These are phyloP conservation scores for Aspergillus sojae DNA, from an alignment of 2,329 filamentous ascomycete species.

Conservation along the genomic window DNA sequence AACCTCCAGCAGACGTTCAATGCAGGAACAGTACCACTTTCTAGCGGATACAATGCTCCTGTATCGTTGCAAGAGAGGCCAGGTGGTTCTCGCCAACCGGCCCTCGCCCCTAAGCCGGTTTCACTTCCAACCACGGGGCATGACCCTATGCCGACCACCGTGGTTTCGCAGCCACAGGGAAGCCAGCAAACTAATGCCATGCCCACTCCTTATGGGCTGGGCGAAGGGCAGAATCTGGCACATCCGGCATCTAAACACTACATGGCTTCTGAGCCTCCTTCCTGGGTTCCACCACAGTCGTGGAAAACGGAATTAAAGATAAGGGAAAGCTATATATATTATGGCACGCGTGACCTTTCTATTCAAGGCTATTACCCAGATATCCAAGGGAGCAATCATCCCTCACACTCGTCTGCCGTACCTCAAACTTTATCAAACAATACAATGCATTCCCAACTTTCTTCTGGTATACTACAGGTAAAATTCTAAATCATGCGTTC, in stretches of 20 bases:
- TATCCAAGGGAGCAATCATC: not conserved
- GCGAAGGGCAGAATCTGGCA: not conserved
- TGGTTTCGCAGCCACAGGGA: not conserved
- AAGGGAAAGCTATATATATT: not conserved
- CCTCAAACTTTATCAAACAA: not conserved
- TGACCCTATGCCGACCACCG: constrained; percentile 10
- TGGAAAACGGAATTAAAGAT: not conserved
- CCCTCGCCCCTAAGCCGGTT: constrained; percentile 37
- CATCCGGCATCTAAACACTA: not conserved
- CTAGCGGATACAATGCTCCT: constrained; percentile 25
- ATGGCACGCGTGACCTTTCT: not conserved
- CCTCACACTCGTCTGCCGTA: not conserved
- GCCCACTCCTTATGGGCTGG: constrained; percentile 23
- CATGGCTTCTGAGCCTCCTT: not conserved
- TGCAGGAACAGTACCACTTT: constrained; percentile 19
- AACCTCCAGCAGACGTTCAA: constrained; percentile 23
- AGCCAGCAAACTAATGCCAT: constrained; percentile 10
- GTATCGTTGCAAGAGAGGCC: constrained; percentile 30
- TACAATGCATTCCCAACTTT: no score
- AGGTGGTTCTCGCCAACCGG: constrained; percentile 35
- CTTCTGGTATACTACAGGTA: not conserved
- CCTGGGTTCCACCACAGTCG: not conserved
- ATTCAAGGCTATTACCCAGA: not conserved
- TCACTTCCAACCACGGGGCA: constrained; percentile 17
- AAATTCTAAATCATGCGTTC: not conserved